Percentiles rank a stretch among this genome's conserved stretches.
phyloP scores from a whole-genome alignment of 345 rosid species.

The Brassica napus region DNA sequence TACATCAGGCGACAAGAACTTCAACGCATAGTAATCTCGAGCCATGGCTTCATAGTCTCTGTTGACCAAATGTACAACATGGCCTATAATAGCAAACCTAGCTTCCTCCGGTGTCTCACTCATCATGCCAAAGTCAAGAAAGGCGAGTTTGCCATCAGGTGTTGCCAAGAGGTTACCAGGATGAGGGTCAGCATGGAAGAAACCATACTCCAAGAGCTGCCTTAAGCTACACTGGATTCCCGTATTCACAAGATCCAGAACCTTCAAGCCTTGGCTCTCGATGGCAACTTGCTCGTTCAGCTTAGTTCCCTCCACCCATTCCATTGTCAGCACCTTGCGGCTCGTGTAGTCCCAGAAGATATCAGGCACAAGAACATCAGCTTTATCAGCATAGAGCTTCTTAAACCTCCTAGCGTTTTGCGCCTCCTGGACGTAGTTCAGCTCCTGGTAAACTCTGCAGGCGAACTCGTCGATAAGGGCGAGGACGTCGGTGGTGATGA shows the following conservation, averaged over 20 bases:
- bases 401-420: constrained; percentile 92
- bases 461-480: constrained; percentile 93
- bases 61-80: constrained; percentile 91
- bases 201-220: constrained; percentile 93
- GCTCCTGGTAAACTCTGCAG: constrained; percentile 88
- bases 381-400: constrained; percentile 89
- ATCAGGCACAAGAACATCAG: constrained; percentile 93
- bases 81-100: constrained; percentile 91
- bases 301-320: constrained; percentile 95
- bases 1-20: constrained; percentile 81
- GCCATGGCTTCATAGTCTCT: constrained; percentile 99
- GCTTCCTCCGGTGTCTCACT: constrained; percentile 99
- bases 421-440: constrained; percentile 97
- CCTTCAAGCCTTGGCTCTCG: constrained; percentile 92
- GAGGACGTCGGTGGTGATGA: constrained; percentile 78
- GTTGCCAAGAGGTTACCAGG: constrained; percentile 98
- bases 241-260: constrained; percentile 86
- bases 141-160: constrained; percentile 96
- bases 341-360: constrained; percentile 95
- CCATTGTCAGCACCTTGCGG: constrained; percentile 91
- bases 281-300: constrained; percentile 85
- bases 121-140: constrained; percentile 99
- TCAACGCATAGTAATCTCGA: constrained; percentile 81
- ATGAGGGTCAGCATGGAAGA: constrained; percentile 98
- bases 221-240: constrained; percentile 97